Base-by-base conservation (phyloP, 2,329 filamentous ascomycete genomes). In the Aschersonia sp. region DNA sequence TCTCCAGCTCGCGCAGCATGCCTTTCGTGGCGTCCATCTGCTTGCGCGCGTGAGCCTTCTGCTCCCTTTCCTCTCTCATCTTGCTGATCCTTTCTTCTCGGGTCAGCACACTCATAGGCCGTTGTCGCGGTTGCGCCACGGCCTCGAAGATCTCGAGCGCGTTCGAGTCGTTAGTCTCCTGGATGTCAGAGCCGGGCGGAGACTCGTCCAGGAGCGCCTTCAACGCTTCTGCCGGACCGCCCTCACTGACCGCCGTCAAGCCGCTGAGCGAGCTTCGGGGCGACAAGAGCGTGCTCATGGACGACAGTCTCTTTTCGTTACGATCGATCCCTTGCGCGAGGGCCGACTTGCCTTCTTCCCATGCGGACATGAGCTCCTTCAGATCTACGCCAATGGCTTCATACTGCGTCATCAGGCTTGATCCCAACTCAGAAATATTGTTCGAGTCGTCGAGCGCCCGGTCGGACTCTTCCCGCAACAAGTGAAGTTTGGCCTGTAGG, bases 1-100 rank as follows among this genome's bases (percentile, higher is more conserved):
- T 91, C 68, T 96, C 88, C 50, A 98, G 73, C 66, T 98, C 92
- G 53, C 84, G 82, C 53, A 98, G 75, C 87, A 98, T 95, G 56
- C 84, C 87, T 43, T 82, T 85, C 53, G 81, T 94, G 9, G 87
- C 84, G 52, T 96, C 88, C 43, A 80, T 71, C 59, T 84, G 84
- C 56, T 89, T 85, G 48, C 81, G 78, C 41, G 81, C 70, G 41
- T 79, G 72, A 28, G 84, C 83, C 59, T 86, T 85, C 52, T 78
- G 78, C 47, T 80, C 81, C 49, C 91, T 77, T 43, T 97, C 91
- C 60, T 95, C 89, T 56, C 85, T 84, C 71, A 96, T 89, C 64
- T 85, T 91, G 43, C 75, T 73, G 56, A 97, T 84, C 43, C 92
- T 80, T 66, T 98, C 89, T 58, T 95, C 89, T 58, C 91, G 73